phyloP scores from a whole-genome alignment of 345 rosid genomes.

The Geranium brycei region DNA sequence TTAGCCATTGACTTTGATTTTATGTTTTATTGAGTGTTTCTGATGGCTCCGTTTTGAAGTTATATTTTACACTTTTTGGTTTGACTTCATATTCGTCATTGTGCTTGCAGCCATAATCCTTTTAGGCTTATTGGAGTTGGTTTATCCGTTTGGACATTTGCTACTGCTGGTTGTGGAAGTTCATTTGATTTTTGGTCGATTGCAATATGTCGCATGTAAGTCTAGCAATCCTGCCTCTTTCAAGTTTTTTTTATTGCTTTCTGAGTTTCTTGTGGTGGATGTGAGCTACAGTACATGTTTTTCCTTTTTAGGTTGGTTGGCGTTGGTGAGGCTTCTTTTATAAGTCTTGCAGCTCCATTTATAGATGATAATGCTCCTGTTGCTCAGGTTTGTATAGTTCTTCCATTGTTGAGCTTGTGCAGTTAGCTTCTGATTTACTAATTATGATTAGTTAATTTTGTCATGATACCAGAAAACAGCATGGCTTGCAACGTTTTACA shows the following conservation, averaged over 20 bases:
- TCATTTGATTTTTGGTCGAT: constrained; percentile 81
- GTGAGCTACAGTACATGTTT: background rate
- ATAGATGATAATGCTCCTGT: constrained; percentile 88
- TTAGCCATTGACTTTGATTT: background rate
- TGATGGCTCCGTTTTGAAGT: background rate
- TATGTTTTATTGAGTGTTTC: background rate
- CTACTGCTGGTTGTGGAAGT: constrained; percentile 64
- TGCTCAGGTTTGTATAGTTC: constrained; percentile 36
- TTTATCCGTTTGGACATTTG: constrained; percentile 81
- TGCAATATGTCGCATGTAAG: constrained; percentile 73
- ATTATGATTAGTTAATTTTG: constrained; percentile 5
- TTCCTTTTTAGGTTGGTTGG: constrained; percentile 67
- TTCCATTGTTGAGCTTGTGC: constrained; percentile 1
- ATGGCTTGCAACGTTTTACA: constrained; percentile 90
- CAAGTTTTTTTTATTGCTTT: background rate
- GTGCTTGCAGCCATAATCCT: constrained; percentile 55
- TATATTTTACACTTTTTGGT: background rate
- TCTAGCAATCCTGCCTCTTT: background rate
- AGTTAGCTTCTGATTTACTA: background rate
- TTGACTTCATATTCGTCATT: background rate
- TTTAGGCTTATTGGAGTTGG: constrained; percentile 87
- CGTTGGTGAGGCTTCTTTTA: constrained; percentile 96
- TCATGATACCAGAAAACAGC: constrained; percentile 56
- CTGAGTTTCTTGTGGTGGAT: background rate
- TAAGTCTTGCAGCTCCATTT: constrained; percentile 96